phyloP scores from a whole-genome alignment of 768 basidiomycete genomes.

The Serendipita sp. region DNA sequence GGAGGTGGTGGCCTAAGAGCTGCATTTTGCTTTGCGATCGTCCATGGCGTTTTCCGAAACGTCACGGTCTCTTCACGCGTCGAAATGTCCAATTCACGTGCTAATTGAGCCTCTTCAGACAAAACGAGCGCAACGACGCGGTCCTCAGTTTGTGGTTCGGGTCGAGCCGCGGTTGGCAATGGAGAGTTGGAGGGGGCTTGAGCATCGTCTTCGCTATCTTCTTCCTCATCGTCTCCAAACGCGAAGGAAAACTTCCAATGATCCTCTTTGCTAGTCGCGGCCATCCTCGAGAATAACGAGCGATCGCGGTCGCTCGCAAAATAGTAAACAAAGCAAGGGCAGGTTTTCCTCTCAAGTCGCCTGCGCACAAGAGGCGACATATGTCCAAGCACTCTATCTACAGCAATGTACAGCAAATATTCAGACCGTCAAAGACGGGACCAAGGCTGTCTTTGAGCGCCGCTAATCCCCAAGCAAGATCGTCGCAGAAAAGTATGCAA shows the following conservation, averaged over 20 bases:
- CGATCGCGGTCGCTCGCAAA: background rate
- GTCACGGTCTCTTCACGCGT: slow-evolving; percentile 2
- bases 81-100: background rate
- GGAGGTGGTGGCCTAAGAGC: background rate
- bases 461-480: background rate
- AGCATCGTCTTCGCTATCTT: background rate
- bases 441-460: background rate
- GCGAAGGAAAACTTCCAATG: background rate
- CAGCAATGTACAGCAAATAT: background rate
- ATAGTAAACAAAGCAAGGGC: too few species aligned
- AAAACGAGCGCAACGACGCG: background rate
- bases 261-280: too few species aligned
- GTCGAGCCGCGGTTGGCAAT: background rate
- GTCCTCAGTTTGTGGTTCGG: background rate
- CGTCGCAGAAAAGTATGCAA: background rate
- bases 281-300: background rate
- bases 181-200: background rate
- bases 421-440: background rate
- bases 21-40: background rate
- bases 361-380: background rate
- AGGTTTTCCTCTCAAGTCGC: background rate
- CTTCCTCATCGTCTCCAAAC: background rate
- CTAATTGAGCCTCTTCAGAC: background rate
- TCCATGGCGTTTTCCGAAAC: slow-evolving; percentile 2
- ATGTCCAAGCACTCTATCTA: background rate